These are phyloP conservation scores for Venustampulla echinocandica DNA, from an alignment of 495 filamentous ascomycete genomes.

Conservation along the genomic window DNA sequence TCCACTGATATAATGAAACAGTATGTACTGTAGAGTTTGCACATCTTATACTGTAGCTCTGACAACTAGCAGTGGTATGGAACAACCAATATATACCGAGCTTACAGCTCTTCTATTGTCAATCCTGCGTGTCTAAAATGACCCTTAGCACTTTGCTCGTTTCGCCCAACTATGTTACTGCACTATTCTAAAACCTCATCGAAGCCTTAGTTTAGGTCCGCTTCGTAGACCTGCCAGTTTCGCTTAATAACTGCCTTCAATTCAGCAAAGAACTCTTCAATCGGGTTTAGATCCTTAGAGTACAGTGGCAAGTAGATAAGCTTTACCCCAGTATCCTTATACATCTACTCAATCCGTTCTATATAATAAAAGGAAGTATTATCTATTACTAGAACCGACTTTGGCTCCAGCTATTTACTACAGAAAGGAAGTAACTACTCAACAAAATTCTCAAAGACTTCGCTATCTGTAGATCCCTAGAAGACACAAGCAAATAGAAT, in stretches of 20 bases:
- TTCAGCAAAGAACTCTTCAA: slow-evolving; percentile 27
- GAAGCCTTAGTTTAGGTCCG: slow-evolving; percentile 15
- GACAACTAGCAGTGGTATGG: background rate
- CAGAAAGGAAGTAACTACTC: slow-evolving; percentile 32
- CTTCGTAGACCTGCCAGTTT: slow-evolving; percentile 14
- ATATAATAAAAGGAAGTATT: slow-evolving; percentile 35
- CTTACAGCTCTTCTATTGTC: slow-evolving; percentile 1
- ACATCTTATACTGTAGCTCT: background rate
- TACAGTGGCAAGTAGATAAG: slow-evolving; percentile 30
- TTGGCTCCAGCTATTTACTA: slow-evolving; percentile 30
- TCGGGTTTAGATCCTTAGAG: slow-evolving; percentile 28
- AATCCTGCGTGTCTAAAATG: slow-evolving; percentile 19
- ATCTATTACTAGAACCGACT: slow-evolving; percentile 38
- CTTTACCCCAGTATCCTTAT: slow-evolving; percentile 28
- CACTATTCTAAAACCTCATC: slow-evolving; percentile 20
- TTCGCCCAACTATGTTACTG: slow-evolving; percentile 15
- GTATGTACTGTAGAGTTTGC: too few relatives aligned
- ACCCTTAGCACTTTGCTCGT: slow-evolving; percentile 12
- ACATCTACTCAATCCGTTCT: slow-evolving; percentile 28
- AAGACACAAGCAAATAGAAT: slow-evolving; percentile 29
- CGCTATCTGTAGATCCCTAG: slow-evolving; percentile 30
- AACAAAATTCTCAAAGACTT: slow-evolving; percentile 34
- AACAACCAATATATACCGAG: background rate
- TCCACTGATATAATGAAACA: too few relatives aligned
- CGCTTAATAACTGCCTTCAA: slow-evolving; percentile 12